Evolutionary conservation across 148 eudicot genomes (phyloP).

Genomic region (Dianthus caryophyllus): DNA sequence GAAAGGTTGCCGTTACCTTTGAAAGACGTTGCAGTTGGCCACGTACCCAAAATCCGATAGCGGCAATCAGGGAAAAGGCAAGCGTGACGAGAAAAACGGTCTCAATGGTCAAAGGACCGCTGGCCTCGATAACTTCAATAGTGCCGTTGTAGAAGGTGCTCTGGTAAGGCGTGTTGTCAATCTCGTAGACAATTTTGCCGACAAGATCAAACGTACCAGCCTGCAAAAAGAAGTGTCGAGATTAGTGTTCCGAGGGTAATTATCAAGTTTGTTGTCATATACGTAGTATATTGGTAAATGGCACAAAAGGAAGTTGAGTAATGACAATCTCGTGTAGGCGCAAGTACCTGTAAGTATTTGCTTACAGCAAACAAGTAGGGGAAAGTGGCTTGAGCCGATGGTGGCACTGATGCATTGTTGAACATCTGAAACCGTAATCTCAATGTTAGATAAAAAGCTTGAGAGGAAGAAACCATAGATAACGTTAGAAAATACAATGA

Average conservation of each 20-base stretch:
- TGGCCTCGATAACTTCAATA: constrained; percentile 77
- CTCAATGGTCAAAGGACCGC: constrained; percentile 77
- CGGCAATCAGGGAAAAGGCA: constrained; percentile 58
- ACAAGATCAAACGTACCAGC: constrained; percentile 90
- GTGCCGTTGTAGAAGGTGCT: constrained; percentile 91
- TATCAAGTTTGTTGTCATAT: background rate
- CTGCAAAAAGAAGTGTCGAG: constrained; percentile 35
- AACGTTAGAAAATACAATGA: background rate
- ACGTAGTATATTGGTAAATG: background rate
- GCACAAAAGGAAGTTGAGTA: background rate
- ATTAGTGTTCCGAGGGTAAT: constrained; percentile 10
- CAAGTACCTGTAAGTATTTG: constrained; percentile 80
- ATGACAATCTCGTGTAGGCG: background rate
- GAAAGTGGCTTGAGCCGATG: constrained; percentile 87
- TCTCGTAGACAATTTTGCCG: constrained; percentile 75
- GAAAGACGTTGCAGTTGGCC: constrained; percentile 60
- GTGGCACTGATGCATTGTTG: constrained; percentile 79
- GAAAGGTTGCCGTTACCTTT: constrained; percentile 44
- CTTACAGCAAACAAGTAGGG: constrained; percentile 82
- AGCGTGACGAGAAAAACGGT: constrained; percentile 76
- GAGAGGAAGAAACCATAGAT: background rate
- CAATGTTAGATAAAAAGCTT: background rate
- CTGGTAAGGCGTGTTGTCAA: constrained; percentile 70
- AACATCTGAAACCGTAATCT: constrained; percentile 42
- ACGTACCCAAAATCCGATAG: constrained; percentile 67